These are phyloP conservation scores for Neopestalotiopsis clavispora DNA, from an alignment of 2,329 filamentous ascomycete genomes.

Conservation along the genomic window DNA sequence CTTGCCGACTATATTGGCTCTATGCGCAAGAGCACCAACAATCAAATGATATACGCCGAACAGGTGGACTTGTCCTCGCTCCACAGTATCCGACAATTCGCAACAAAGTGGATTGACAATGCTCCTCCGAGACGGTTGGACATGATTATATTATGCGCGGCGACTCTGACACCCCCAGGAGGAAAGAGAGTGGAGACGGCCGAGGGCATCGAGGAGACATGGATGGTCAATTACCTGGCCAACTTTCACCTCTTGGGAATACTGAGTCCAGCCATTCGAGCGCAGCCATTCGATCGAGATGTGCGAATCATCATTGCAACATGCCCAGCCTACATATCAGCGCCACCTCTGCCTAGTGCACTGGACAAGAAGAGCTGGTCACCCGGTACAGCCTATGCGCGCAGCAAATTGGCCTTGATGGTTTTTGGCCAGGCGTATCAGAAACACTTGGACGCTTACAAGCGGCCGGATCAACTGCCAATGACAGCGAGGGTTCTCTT, in stretches of 20 bases:
- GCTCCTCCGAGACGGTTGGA: slow-evolving; percentile 86
- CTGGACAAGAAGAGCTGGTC: slow-evolving; percentile 57
- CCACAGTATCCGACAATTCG: slow-evolving; percentile 90
- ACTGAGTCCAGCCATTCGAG: slow-evolving; percentile 84
- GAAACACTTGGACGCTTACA: slow-evolving; percentile 85
- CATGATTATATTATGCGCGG: slow-evolving; percentile 87
- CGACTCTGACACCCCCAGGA: slow-evolving; percentile 74
- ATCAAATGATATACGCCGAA: slow-evolving; percentile 92
- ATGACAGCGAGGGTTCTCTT: slow-evolving; percentile 84
- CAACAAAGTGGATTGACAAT: slow-evolving; percentile 98
- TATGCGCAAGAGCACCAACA: slow-evolving; percentile 75
- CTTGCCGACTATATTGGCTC: slow-evolving; percentile 93
- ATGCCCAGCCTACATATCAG: slow-evolving; percentile 86
- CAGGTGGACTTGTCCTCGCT: slow-evolving; percentile 88
- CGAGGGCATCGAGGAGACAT: slow-evolving; percentile 86
- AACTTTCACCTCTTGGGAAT: slow-evolving; percentile 96
- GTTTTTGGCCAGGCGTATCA: slow-evolving; percentile 90
- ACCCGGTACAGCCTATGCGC: slow-evolving; percentile 63
- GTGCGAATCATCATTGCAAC: slow-evolving; percentile 86
- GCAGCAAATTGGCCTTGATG: slow-evolving; percentile 80
- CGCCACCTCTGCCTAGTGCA: slow-evolving; percentile 66
- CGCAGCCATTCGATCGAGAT: slow-evolving; percentile 92
- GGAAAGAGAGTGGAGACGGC: slow-evolving; percentile 64
- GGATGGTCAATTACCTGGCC: slow-evolving; percentile 93
- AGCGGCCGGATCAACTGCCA: slow-evolving; percentile 81